A percentile compares a stretch with the other conserved stretches of the same genome.
Evolutionary conservation across 208 protist genomes (phyloP).

Genomic region (Leishmania mexicana): DNA sequence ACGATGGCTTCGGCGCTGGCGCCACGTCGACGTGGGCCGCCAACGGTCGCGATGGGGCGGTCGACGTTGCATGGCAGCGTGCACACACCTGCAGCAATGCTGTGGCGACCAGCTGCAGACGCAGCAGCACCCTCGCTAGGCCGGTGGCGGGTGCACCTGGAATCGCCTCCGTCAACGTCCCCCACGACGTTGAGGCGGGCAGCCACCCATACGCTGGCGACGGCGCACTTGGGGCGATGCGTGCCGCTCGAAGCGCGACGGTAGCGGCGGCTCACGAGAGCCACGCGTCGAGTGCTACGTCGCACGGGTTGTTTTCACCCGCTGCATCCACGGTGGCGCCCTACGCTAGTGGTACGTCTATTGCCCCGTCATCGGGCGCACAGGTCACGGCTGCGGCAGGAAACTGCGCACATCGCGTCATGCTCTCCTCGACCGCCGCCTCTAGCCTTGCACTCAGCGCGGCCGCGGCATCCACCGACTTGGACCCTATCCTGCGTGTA

Average conservation of each 20-base stretch:
- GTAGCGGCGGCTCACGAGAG: neutral
- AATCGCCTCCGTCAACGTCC: neutral
- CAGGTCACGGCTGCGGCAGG: neutral
- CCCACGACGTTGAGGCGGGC: neutral
- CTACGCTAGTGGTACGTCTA: constrained; percentile 12
- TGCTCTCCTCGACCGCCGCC: neutral
- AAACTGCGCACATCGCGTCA: neutral
- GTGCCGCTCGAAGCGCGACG: neutral
- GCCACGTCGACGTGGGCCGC: neutral
- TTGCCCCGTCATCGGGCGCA: constrained; percentile 4
- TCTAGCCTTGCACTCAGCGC: neutral
- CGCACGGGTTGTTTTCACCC: neutral
- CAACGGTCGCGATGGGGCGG: neutral
- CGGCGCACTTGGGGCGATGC: neutral
- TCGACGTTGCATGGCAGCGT: neutral
- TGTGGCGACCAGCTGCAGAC: neutral
- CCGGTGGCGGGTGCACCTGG: neutral
- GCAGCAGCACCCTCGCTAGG: neutral
- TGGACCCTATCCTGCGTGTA: constrained; percentile 35
- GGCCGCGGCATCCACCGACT: neutral
- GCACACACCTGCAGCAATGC: neutral
- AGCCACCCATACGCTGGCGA: neutral
- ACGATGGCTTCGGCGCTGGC: neutral
- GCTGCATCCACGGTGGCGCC: constrained; percentile 11
- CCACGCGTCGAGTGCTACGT: neutral